These are phyloP conservation scores for Decorospora gaudefroyi DNA, from an alignment of 2,329 filamentous ascomycete species.

Conservation along the genomic window DNA sequence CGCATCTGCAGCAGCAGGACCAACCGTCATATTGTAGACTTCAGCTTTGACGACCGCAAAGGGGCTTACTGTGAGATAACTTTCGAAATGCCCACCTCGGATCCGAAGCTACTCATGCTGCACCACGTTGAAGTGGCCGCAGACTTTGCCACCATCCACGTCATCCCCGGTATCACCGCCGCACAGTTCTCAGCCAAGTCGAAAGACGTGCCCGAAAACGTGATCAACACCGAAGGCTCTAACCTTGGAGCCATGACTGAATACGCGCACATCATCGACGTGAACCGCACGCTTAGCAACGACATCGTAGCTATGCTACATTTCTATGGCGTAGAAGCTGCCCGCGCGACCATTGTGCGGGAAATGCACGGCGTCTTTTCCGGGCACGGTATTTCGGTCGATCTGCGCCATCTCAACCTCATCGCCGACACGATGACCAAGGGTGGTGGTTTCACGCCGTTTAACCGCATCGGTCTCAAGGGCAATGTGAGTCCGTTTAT, in stretches of 20 bases:
- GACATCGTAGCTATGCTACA: slow-evolving; percentile 84
- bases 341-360: slow-evolving; percentile 80
- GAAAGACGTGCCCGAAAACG: slow-evolving; percentile 49
- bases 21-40: slow-evolving; percentile 73
- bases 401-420: slow-evolving; percentile 88
- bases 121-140: slow-evolving; percentile 83
- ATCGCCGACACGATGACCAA: slow-evolving; percentile 99
- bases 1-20: slow-evolving; percentile 54
- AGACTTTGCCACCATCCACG: slow-evolving; percentile 79
- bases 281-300: slow-evolving; percentile 86
- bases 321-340: slow-evolving; percentile 92
- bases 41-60: slow-evolving; percentile 75
- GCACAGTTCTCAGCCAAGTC: slow-evolving; percentile 65
- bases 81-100: slow-evolving; percentile 76
- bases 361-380: slow-evolving; percentile 86
- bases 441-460: slow-evolving; percentile 83
- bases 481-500: slow-evolving; percentile 88
- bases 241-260: slow-evolving; percentile 91
- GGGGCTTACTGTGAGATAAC: slow-evolving; percentile 80
- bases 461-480: slow-evolving; percentile 86
- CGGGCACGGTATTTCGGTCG: slow-evolving; percentile 89
- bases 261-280: slow-evolving; percentile 82
- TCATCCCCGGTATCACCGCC: slow-evolving; percentile 74
- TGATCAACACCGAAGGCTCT: slow-evolving; percentile 78
- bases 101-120: slow-evolving; percentile 91